Evolutionary conservation across 2,329 filamentous ascomycete species (phyloP), one percentile per base, ranked within the genome.

Genomic region (Thermoascus crustaceus): DNA sequence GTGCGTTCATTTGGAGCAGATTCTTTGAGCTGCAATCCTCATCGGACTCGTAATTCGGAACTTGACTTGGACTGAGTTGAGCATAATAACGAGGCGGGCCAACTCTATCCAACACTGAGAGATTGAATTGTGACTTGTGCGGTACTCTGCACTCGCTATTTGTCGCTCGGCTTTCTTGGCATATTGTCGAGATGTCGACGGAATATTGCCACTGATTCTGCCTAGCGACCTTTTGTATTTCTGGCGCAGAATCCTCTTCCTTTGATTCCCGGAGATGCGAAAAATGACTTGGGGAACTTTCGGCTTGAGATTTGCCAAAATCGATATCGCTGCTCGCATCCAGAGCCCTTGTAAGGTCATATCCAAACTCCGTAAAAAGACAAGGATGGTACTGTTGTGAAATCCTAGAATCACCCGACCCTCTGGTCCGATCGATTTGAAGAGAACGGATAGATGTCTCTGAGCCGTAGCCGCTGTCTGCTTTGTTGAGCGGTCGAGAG

Each of bases 391-490:
- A n/a, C n/a, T n/a, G n/a, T n/a, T n/a, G n/a, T n/a, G n/a, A n/a
- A n/a, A n/a, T n/a, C n/a, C n/a, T n/a, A n/a, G n/a, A n/a, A n/a
- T n/a, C n/a, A n/a, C n/a, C n/a, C n/a, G n/a, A n/a, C n/a, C 27
- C 27, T 30, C 14, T 16, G 27, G 49, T 46, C 11, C 41, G 44
- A 22, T 43, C 50, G 11, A 44, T 44, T 11, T 48, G 52, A 24
- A 49, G 32, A 7, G 55, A 60, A 27, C 47, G 47, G 11, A 53
- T 35, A 1, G 58, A 61, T 6, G 53, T 49, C 8, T 54, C 53
- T 20, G 58, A 62, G 36, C 58, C 61, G 37, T 63, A 63, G 13
- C 60, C 60, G 34, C 58, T 62, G 37, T 63, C 60, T 8, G 48
- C 49, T 34, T 61, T 60, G 35, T 43, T 50, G 22, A 55, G 45